Conservation (phyloP, 805 yeast genomes). For the Priceomyces haplophilus region DNA sequence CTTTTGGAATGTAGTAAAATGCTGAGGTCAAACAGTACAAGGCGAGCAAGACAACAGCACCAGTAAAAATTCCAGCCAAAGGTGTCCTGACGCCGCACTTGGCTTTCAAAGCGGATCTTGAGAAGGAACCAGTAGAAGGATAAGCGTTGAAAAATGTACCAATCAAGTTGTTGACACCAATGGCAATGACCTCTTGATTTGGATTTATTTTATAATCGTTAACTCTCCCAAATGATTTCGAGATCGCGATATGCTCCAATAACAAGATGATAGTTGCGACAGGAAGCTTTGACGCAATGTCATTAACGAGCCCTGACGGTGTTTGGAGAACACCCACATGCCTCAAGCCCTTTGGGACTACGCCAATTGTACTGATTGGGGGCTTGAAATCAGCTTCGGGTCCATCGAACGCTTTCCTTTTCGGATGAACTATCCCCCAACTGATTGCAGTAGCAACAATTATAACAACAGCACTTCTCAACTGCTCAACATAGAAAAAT, state of each 20-base stretch:
- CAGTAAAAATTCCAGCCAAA: slow-evolving; percentile 86
- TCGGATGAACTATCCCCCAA: slow-evolving; percentile 66
- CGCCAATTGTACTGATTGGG: slow-evolving; percentile 63
- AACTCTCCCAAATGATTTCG: slow-evolving; percentile 90
- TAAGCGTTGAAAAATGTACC: slow-evolving; percentile 93
- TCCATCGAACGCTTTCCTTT: slow-evolving; percentile 28
- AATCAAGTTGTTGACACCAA: slow-evolving; percentile 84
- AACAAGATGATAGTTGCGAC: slow-evolving; percentile 79
- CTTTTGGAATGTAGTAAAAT: slow-evolving; percentile 87
- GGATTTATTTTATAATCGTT: slow-evolving; percentile 90
- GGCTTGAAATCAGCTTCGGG: slow-evolving; percentile 32
- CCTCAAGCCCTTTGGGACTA: slow-evolving; percentile 77
- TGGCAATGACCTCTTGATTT: slow-evolving; percentile 90
- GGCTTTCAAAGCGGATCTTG: slow-evolving; percentile 90
- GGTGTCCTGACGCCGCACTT: slow-evolving; percentile 97
- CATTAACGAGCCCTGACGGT: slow-evolving; percentile 55
- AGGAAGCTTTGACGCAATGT: slow-evolving; percentile 76
- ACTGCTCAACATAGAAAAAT: slow-evolving; percentile 69
- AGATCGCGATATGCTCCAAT: slow-evolving; percentile 88
- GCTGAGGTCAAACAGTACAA: slow-evolving; percentile 79
- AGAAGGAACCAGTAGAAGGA: slow-evolving; percentile 94
- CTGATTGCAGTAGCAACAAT: slow-evolving; percentile 80
- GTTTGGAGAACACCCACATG: slow-evolving; percentile 71
- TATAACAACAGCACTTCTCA: slow-evolving; percentile 79
- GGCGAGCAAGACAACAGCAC: slow-evolving; percentile 83